phyloP scores from a whole-genome alignment of 1,139 yeast species.

The Pichia inconspicua region DNA sequence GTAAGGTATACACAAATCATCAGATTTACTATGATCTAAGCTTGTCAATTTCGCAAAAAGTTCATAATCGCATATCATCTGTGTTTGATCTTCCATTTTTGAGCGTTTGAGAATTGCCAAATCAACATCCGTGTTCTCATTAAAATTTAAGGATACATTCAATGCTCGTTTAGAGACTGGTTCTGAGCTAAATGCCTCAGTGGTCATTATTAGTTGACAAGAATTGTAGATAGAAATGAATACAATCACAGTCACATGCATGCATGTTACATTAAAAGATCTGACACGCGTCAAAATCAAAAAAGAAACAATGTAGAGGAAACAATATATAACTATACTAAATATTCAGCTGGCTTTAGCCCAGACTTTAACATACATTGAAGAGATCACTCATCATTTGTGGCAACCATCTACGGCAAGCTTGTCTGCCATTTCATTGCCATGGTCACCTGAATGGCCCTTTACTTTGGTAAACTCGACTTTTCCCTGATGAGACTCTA shows the following conservation, averaged over 20 bases:
- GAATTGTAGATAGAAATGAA: no score
- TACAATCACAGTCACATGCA: no score
- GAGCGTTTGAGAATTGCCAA: constrained; percentile 1
- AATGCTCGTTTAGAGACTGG: not conserved
- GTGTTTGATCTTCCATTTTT: not conserved
- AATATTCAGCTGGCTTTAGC: not conserved
- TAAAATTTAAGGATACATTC: not conserved
- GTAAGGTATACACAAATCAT: constrained; percentile 6
- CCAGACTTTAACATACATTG: not conserved
- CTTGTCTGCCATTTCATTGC: constrained; percentile 72
- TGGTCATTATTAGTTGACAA: not conserved
- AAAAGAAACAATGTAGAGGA: no score
- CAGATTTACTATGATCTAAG: constrained; percentile 1
- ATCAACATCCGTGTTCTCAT: constrained; percentile 67
- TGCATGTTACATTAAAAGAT: no score
- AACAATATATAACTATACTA: no score
- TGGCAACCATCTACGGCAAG: constrained; percentile 62
- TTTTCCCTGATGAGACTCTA: constrained; percentile 1
- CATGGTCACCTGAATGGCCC: constrained; percentile 64
- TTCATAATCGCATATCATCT: not conserved
- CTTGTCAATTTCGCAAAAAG: constrained; percentile 7
- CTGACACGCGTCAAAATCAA: no score
- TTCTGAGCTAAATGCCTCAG: not conserved
- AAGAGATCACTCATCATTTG: not conserved
- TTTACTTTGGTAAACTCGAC: constrained; percentile 44